Percentiles rank a stretch among this genome's conserved stretches.
phyloP scores from a whole-genome alignment of 169 alveolate genomes.

The Eimeria acervulina region DNA sequence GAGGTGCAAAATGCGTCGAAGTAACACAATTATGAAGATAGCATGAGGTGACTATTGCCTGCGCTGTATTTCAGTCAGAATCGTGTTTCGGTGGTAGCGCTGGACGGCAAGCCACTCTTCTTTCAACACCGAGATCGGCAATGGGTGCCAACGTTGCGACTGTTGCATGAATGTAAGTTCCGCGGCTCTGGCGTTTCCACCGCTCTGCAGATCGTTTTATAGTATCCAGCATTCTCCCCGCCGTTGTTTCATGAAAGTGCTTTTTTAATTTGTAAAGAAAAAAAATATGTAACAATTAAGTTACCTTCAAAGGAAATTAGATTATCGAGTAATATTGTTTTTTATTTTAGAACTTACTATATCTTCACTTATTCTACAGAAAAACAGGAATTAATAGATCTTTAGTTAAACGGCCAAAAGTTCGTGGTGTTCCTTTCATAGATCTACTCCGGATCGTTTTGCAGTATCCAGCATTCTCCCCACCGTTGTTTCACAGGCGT shows the following conservation, averaged over 20 bases:
- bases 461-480: background rate
- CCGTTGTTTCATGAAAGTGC: background rate
- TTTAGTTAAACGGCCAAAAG: slow-evolving; percentile 83
- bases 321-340: background rate
- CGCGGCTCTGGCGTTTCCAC: background rate
- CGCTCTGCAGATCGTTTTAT: background rate
- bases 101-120: slow-evolving; percentile 91
- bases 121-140: slow-evolving; percentile 96
- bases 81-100: slow-evolving; percentile 89
- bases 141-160: slow-evolving; percentile 96
- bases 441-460: background rate
- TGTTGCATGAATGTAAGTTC: slow-evolving; percentile 95
- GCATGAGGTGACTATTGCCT: background rate
- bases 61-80: slow-evolving; percentile 87
- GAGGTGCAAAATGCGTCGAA: background rate
- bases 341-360: slow-evolving; percentile 64
- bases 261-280: slow-evolving; percentile 15
- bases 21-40: background rate
- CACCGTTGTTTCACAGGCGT: background rate
- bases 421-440: slow-evolving; percentile 80
- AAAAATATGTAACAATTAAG: slow-evolving; percentile 66
- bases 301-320: slow-evolving; percentile 83
- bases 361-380: background rate
- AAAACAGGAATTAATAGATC: slow-evolving; percentile 56
- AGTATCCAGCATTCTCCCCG: background rate